Evolutionary conservation across 495 filamentous ascomycete genomes (phyloP).

Genomic region (Penicillium lividum): DNA sequence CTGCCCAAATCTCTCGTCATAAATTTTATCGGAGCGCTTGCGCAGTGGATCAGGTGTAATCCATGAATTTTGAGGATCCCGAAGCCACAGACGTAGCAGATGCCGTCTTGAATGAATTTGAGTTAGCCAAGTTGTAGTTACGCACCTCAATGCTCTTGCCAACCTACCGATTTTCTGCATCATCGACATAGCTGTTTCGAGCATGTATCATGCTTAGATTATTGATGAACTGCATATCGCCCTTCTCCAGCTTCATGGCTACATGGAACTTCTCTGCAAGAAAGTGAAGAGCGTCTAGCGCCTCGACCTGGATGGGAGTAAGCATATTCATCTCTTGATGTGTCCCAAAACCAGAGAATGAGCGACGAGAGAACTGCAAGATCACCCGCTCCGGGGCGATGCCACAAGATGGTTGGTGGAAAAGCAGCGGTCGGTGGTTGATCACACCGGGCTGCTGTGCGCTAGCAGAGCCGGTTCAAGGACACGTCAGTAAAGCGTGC

Average conservation of each 20-base stretch:
- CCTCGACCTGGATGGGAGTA: constrained; percentile 62
- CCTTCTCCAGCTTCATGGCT: constrained; percentile 54
- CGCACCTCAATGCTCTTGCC: no score
- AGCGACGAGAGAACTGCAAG: constrained; percentile 54
- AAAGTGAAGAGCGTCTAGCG: constrained; percentile 63
- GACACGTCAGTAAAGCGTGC: not conserved
- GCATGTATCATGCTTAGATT: constrained; percentile 67
- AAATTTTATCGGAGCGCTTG: not conserved
- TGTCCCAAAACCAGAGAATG: constrained; percentile 55
- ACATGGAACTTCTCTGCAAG: constrained; percentile 51
- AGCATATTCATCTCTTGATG: constrained; percentile 50
- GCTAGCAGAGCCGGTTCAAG: no score
- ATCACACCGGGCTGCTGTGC: not conserved
- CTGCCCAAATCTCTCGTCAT: not conserved
- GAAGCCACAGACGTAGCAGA: not conserved
- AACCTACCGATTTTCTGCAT: not conserved
- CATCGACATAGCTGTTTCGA: constrained; percentile 1
- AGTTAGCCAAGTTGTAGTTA: no score
- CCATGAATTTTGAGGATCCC: not conserved
- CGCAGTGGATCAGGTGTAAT: not conserved
- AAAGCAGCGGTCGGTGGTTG: constrained; percentile 23
- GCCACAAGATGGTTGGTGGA: constrained; percentile 43
- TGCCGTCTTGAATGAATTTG: not conserved
- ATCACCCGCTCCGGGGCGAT: constrained; percentile 46
- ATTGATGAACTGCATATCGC: constrained; percentile 73